These are phyloP conservation scores for Colletotrichum cuscutae DNA, from an alignment of 2,329 filamentous ascomycete genomes.

Conservation along the genomic window DNA sequence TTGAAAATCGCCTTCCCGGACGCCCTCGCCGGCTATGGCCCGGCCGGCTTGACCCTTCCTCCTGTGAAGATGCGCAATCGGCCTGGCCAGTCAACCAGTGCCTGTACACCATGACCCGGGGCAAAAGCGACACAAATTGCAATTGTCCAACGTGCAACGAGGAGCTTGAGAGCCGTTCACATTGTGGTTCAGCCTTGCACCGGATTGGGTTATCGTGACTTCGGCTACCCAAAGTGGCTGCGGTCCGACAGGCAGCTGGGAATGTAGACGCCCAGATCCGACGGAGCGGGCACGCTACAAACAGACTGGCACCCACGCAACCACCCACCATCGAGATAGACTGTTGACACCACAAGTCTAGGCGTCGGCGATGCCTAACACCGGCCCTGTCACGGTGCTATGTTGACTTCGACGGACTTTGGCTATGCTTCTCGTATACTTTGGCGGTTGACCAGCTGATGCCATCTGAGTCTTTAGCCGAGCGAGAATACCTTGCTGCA, in stretches of 20 bases:
- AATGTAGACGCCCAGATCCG: neutral
- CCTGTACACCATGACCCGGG: neutral
- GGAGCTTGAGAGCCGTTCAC: neutral
- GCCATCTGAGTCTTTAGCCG: neutral
- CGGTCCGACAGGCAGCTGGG: neutral
- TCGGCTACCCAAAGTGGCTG: neutral
- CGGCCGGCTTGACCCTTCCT: neutral
- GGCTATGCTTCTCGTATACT: neutral
- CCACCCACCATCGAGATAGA: neutral
- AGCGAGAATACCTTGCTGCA: neutral
- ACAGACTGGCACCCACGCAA: neutral
- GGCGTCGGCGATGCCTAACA: neutral
- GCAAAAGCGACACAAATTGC: neutral
- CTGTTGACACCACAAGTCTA: conserved; percentile 5
- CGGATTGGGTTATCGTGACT: conserved; percentile 9
- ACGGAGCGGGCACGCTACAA: neutral
- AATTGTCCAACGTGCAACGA: neutral
- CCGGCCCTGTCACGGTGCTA: neutral
- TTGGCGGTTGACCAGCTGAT: neutral
- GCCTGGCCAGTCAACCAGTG: neutral
- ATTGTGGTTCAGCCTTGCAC: neutral
- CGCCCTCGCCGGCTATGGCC: neutral
- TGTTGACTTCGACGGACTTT: neutral
- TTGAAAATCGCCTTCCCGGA: neutral
- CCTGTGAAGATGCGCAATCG: neutral